Percentiles rank a stretch among this genome's conserved stretches.
Conservation (phyloP, 1,284 basidiomycete species). For the Trametes sp. region DNA sequence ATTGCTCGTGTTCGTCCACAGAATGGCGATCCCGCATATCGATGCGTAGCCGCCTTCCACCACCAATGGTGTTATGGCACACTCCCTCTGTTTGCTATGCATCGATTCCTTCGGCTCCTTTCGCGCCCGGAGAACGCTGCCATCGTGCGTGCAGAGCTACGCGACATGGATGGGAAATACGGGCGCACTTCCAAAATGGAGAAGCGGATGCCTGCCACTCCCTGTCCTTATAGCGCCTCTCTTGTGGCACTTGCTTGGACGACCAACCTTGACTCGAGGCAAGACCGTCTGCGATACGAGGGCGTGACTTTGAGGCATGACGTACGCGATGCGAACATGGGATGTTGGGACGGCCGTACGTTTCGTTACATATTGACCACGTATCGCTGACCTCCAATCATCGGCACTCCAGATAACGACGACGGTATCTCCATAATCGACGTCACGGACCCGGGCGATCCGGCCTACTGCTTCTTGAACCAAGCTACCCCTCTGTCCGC, state of each 20-base stretch:
- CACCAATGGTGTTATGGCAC: slow-evolving; percentile 1
- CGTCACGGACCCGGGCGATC: background rate
- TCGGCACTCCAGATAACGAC: background rate
- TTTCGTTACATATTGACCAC: background rate
- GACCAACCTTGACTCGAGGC: background rate
- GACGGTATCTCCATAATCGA: background rate
- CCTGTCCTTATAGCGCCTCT: background rate
- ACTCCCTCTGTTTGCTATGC: background rate
- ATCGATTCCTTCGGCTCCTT: background rate
- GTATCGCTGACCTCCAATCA: background rate
- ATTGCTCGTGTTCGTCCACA: background rate
- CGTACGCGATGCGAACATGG: background rate
- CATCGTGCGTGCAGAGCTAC: background rate
- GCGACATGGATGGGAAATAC: background rate
- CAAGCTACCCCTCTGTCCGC: background rate
- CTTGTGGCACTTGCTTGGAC: background rate
- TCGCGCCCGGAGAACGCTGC: background rate
- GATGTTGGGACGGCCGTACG: background rate
- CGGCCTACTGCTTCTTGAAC: background rate
- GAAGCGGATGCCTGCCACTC: background rate
- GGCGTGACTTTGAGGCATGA: background rate
- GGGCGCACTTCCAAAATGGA: background rate
- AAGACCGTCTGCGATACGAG: background rate
- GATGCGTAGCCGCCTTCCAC: background rate
- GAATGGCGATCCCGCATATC: background rate